Evolutionary conservation across 768 basidiomycete genomes (phyloP).

Genomic region (Strobilomyces confusus): DNA sequence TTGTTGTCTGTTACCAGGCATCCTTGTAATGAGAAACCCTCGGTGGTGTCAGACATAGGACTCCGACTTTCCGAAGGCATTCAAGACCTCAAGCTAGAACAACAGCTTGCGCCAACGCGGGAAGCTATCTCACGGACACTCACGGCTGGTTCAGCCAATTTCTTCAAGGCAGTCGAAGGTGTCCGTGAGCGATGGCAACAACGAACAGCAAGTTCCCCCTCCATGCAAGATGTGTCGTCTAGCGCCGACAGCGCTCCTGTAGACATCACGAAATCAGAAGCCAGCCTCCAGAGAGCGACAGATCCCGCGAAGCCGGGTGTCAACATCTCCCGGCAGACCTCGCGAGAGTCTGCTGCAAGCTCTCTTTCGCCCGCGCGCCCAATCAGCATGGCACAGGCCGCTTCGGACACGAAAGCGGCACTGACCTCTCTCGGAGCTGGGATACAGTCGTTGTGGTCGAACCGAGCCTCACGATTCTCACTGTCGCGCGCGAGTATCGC

Average conservation of each 20-base stretch:
- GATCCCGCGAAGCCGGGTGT: slow-evolving; percentile 14
- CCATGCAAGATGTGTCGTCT: slow-evolving; percentile 20
- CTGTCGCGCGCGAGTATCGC: slow-evolving; percentile 28
- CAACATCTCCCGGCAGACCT: slow-evolving; percentile 21
- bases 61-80: slow-evolving; percentile 90
- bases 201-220: slow-evolving; percentile 29
- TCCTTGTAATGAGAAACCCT: slow-evolving; percentile 89
- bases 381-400: slow-evolving; percentile 29
- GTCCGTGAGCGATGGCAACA: slow-evolving; percentile 72
- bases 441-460: slow-evolving; percentile 47
- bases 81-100: slow-evolving; percentile 88
- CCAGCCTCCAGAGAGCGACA: slow-evolving; percentile 9
- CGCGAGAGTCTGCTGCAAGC: slow-evolving; percentile 23
- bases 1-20: slow-evolving; percentile 48
- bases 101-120: slow-evolving; percentile 89
- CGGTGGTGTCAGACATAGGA: slow-evolving; percentile 87
- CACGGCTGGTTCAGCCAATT: slow-evolving; percentile 66
- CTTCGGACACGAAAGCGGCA: slow-evolving; percentile 32
- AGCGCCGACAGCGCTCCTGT: slow-evolving; percentile 22
- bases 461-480: slow-evolving; percentile 37
- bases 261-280: slow-evolving; percentile 31
- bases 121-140: slow-evolving; percentile 83
- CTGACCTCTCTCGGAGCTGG: slow-evolving; percentile 41
- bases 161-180: slow-evolving; percentile 89
- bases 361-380: slow-evolving; percentile 18